These are phyloP conservation scores for Mallotus nudiflorus DNA, from an alignment of 345 rosid genomes.

Conservation along the genomic window DNA sequence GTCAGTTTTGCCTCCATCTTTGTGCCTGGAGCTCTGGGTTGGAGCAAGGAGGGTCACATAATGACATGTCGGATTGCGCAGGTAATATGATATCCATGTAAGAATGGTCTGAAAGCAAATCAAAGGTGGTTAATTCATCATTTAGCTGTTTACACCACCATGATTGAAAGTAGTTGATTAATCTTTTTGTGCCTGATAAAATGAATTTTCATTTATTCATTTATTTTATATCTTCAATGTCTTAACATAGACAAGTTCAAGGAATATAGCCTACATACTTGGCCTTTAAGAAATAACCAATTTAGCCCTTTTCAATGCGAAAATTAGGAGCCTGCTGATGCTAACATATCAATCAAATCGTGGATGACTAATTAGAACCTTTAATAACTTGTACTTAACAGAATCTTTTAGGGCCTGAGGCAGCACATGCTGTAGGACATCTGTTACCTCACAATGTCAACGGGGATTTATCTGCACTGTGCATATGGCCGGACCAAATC, in stretches of 20 bases:
- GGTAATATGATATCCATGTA: slow-evolving; percentile 37
- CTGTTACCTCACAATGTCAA: slow-evolving; percentile 50
- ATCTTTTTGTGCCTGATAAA: background rate
- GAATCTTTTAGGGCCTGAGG: slow-evolving; percentile 73
- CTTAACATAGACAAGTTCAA: background rate
- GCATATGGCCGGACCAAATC: slow-evolving; percentile 76
- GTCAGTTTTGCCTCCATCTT: slow-evolving; percentile 34
- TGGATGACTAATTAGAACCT: background rate
- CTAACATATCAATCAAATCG: background rate
- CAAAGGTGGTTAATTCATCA: too few species aligned
- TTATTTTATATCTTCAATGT: background rate
- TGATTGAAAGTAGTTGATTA: too few species aligned
- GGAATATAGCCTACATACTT: background rate
- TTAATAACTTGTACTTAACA: slow-evolving; percentile 17
- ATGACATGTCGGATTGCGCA: slow-evolving; percentile 87
- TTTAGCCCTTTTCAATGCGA: background rate
- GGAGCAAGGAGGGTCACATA: slow-evolving; percentile 96
- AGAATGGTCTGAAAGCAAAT: background rate
- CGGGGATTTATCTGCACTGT: slow-evolving; percentile 63
- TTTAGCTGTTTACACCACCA: too few species aligned
- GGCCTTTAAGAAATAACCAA: background rate
- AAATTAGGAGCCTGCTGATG: background rate
- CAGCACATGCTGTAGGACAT: slow-evolving; percentile 57
- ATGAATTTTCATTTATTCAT: background rate
- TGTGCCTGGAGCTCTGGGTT: slow-evolving; percentile 45